These are phyloP conservation scores for Picochlorum sp. DNA, from an alignment of 139 green algal genomes.

Conservation along the genomic window DNA sequence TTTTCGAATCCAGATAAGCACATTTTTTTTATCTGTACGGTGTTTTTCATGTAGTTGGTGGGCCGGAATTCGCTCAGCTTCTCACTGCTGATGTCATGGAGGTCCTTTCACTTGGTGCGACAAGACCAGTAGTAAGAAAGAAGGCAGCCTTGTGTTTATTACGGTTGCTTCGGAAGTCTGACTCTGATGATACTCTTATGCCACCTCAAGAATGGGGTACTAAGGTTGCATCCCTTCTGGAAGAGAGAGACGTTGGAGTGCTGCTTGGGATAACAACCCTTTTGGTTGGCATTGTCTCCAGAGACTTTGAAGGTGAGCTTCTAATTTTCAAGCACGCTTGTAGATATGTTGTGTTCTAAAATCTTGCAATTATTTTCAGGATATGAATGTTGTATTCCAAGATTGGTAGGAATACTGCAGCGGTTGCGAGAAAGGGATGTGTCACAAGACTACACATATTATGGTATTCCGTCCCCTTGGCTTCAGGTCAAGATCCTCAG, in stretches of 20 bases:
- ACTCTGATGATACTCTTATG: slow-evolving; percentile 56
- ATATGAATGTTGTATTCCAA: slow-evolving; percentile 73
- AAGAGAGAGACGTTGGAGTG: slow-evolving; percentile 85
- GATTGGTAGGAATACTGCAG: slow-evolving; percentile 75
- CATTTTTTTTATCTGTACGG: not conserved
- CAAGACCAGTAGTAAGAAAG: slow-evolving; percentile 84
- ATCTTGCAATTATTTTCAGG: slow-evolving; percentile 33
- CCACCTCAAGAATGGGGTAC: slow-evolving; percentile 35
- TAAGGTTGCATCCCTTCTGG: slow-evolving; percentile 56
- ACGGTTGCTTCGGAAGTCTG: slow-evolving; percentile 81
- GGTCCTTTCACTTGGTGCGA: slow-evolving; percentile 68
- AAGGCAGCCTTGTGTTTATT: slow-evolving; percentile 94
- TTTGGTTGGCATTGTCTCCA: slow-evolving; percentile 70
- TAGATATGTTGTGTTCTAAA: not conserved
- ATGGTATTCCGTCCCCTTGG: slow-evolving; percentile 95
- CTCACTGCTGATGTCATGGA: slow-evolving; percentile 84
- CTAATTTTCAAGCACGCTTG: not conserved
- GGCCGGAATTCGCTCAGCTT: slow-evolving; percentile 88
- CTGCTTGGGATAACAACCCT: slow-evolving; percentile 71
- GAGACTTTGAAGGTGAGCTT: slow-evolving; percentile 33
- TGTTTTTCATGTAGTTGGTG: slow-evolving; percentile 62
- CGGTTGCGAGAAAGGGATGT: slow-evolving; percentile 70
- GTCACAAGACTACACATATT: slow-evolving; percentile 93
- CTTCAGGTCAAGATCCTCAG: slow-evolving; percentile 87
- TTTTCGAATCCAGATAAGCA: not conserved